Evolutionary conservation across 345 rosid species (phyloP).

Genomic region (Eucalyptus paniculata): DNA sequence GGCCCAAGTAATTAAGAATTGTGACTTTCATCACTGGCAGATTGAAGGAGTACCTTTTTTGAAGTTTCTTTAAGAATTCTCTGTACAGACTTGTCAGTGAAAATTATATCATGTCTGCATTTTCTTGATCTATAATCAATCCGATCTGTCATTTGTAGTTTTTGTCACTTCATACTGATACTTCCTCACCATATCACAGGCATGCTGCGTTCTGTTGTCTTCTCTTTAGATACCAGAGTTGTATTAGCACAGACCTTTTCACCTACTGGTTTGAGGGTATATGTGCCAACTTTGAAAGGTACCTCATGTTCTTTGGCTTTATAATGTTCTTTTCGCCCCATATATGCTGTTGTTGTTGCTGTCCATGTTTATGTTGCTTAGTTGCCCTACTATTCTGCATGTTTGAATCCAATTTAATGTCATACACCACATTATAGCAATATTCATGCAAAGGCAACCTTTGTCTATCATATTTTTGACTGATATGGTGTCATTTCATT

Average conservation of each 20-base stretch:
- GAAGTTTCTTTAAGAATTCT: not conserved
- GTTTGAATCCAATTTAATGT: not conserved
- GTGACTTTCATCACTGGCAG: not conserved
- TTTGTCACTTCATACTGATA: not conserved
- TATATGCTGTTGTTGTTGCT: not conserved
- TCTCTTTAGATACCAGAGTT: conserved; percentile 33
- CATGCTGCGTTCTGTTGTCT: conserved; percentile 69
- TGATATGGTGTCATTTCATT: not conserved
- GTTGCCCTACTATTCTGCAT: not conserved
- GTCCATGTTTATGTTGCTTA: not conserved
- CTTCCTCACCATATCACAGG: conserved; percentile 26
- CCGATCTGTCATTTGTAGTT: not conserved
- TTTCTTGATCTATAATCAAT: not conserved
- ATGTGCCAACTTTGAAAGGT: conserved; percentile 74
- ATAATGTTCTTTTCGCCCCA: not conserved
- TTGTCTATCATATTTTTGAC: not conserved
- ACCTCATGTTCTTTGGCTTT: not conserved
- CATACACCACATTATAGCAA: not conserved
- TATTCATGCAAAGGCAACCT: not conserved
- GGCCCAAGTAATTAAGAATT: not conserved
- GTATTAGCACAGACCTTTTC: conserved; percentile 51
- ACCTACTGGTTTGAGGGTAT: conserved; percentile 78
- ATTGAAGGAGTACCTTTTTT: not conserved
- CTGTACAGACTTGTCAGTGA: not conserved
- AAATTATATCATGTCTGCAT: not conserved